Conservation (phyloP, 176 grass and related monocot genomes). For the Cocos nucifera region DNA sequence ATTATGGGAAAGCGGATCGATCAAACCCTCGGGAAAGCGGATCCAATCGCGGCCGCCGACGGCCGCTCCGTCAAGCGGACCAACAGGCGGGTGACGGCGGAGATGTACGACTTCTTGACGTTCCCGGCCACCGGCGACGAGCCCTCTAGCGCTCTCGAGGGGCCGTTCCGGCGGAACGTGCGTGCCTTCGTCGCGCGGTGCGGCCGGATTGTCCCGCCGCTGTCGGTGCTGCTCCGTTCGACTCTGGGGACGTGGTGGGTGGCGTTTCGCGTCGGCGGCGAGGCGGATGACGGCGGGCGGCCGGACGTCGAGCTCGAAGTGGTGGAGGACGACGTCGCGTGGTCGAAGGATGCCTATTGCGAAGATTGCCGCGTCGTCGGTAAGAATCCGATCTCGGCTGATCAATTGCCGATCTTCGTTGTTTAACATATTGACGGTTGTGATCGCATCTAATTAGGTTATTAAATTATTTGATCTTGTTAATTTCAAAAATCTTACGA, state of each 20-base stretch:
- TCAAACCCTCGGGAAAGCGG: neutral
- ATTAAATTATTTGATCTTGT: no score
- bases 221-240: slow-evolving; percentile 32
- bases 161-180: slow-evolving; percentile 67
- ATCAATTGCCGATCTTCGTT: neutral
- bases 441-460: no score
- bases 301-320: slow-evolving; percentile 32
- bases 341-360: slow-evolving; percentile 36
- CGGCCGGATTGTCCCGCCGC: slow-evolving; percentile 50
- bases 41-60: slow-evolving; percentile 21
- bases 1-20: no score
- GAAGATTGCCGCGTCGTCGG: slow-evolving; percentile 60
- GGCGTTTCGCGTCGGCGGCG: slow-evolving; percentile 39
- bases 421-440: neutral
- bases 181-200: slow-evolving; percentile 60
- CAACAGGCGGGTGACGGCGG: slow-evolving; percentile 45
- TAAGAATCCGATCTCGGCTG: slow-evolving; percentile 13
- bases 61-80: slow-evolving; percentile 38
- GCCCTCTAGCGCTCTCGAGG: slow-evolving; percentile 20
- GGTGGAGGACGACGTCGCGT: slow-evolving; percentile 59
- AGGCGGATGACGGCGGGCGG: slow-evolving; percentile 16
- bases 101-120: slow-evolving; percentile 10
- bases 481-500: no score
- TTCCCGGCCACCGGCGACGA: slow-evolving; percentile 29
- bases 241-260: slow-evolving; percentile 67